Conservation (phyloP, 192 early-diverging fungal species). For the Coemansia sp. region DNA sequence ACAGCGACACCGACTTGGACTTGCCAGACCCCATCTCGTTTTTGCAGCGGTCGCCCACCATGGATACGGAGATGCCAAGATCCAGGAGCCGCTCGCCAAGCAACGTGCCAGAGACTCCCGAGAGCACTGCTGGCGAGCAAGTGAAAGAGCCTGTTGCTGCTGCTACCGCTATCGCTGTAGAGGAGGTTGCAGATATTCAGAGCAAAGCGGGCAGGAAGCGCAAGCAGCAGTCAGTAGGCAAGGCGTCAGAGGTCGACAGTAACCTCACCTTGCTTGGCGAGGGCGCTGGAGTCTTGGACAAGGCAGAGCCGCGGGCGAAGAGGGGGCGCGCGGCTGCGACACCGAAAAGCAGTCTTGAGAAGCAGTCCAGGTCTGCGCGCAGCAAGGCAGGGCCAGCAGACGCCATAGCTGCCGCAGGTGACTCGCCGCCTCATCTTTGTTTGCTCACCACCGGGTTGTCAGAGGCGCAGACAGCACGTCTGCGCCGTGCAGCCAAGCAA, state of each 20-base stretch:
- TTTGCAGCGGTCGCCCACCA: constrained; percentile 6
- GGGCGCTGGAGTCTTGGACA: not conserved
- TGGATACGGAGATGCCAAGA: not conserved
- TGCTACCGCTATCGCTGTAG: not conserved
- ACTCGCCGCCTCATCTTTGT: not conserved
- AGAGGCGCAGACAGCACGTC: constrained; percentile 17
- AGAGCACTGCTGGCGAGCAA: not conserved
- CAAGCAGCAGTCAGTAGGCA: not conserved
- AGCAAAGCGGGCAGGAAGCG: not conserved
- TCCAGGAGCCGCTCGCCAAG: not conserved
- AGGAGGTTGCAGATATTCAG: not conserved
- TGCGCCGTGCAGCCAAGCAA: constrained; percentile 19
- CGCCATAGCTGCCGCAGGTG: not conserved
- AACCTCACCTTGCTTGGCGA: constrained; percentile 1
- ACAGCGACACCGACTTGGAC: constrained; percentile 48
- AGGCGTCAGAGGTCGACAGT: not conserved
- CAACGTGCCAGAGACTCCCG: not conserved
- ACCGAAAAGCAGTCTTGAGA: not conserved
- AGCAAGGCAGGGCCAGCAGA: not conserved
- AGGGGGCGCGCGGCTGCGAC: not conserved
- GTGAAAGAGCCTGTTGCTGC: not conserved
- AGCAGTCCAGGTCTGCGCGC: not conserved
- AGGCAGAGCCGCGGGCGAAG: not conserved
- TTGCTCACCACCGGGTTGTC: constrained; percentile 28
- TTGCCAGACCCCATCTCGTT: constrained; percentile 39